phyloP scores from a whole-genome alignment of 176 grass and related monocot species.

The Oryza nivara region DNA sequence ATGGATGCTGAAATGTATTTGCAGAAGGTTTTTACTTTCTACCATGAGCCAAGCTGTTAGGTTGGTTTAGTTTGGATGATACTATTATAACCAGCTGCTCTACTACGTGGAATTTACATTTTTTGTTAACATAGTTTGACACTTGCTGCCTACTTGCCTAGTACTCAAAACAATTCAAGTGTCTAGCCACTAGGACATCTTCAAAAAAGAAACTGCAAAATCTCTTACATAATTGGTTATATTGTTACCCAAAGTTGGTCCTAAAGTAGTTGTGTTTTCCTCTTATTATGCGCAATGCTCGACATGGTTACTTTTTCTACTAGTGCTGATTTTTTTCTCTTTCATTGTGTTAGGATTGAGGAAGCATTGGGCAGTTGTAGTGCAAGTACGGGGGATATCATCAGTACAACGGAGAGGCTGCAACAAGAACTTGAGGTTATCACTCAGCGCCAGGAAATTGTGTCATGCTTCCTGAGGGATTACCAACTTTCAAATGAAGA shows the following conservation, averaged over 20 bases:
- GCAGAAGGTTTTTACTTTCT: constrained; percentile 4
- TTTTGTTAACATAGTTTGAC: background rate
- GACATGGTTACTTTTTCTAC: background rate
- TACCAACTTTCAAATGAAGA: constrained; percentile 98
- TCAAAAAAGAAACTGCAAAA: background rate
- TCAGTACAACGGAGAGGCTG: constrained; percentile 94
- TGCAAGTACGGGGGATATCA: constrained; percentile 92
- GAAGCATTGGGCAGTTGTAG: constrained; percentile 86
- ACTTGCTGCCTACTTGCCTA: background rate
- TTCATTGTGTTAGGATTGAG: constrained; percentile 65
- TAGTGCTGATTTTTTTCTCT: constrained; percentile 30
- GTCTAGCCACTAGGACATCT: background rate
- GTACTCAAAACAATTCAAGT: background rate
- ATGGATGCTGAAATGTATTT: background rate
- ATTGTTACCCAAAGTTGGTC: background rate
- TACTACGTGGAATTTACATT: background rate
- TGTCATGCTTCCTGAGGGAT: constrained; percentile 94
- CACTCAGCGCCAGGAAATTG: constrained; percentile 92
- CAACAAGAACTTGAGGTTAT: constrained; percentile 97
- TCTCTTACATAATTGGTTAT: background rate
- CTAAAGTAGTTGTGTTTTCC: background rate
- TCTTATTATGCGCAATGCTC: background rate
- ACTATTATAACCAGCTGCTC: background rate
- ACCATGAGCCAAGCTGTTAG: background rate
- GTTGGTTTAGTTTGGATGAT: constrained; percentile 3